A percentile compares a stretch with the other conserved stretches of the same genome.
phyloP scores from a whole-genome alignment of 2,329 filamentous ascomycete species.

The Cryphonectria radicalis region DNA sequence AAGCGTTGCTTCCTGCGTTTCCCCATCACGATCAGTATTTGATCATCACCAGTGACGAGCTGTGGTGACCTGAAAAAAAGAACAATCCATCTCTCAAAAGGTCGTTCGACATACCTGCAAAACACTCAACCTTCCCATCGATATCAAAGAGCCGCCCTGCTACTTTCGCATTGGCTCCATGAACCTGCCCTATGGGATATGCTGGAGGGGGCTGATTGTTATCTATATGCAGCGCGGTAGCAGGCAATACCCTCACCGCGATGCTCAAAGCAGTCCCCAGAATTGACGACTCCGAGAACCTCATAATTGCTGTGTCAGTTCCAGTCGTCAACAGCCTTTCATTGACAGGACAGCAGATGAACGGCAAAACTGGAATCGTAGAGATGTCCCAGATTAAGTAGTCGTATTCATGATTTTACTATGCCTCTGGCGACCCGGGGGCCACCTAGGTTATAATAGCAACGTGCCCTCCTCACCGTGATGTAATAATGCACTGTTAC shows the following conservation, averaged over 20 bases:
- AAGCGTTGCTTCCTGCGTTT: conserved; percentile 25
- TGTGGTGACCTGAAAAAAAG: background rate
- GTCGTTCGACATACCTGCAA: conserved; percentile 16
- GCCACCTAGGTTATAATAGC: background rate
- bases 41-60: background rate
- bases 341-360: background rate
- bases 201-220: conserved; percentile 19
- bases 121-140: conserved; percentile 20
- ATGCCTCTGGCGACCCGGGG: background rate
- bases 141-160: conserved; percentile 24
- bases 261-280: conserved; percentile 8
- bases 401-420: too few species aligned
- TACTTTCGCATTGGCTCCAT: conserved; percentile 20
- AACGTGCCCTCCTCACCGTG: background rate
- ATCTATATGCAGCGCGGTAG: conserved; percentile 15
- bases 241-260: conserved; percentile 2
- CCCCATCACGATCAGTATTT: background rate
- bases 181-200: conserved; percentile 21
- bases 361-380: background rate
- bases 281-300: background rate
- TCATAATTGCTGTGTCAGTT: conserved; percentile 13
- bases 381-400: background rate
- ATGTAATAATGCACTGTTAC: background rate
- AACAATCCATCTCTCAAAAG: background rate
- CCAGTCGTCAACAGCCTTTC: background rate